phyloP scores from a whole-genome alignment of 768 basidiomycete genomes.

The Terana coerulea region DNA sequence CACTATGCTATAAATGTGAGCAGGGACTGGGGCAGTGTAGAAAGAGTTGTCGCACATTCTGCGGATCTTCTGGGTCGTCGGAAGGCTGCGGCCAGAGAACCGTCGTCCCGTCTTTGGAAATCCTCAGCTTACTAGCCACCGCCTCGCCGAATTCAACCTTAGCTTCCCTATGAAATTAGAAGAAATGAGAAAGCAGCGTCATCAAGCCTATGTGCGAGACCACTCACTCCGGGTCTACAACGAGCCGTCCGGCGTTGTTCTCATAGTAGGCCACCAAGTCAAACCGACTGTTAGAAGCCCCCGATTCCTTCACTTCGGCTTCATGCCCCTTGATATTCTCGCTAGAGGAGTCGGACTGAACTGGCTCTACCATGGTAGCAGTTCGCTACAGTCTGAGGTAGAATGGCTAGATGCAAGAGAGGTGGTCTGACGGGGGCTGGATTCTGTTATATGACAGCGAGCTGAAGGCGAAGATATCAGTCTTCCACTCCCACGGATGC shows the following conservation, averaged over 20 bases:
- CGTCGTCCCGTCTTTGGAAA: slow-evolving; percentile 50
- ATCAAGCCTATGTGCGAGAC: not conserved
- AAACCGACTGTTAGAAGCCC: slow-evolving; percentile 13
- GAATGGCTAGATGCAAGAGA: too few species aligned
- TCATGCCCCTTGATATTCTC: not conserved
- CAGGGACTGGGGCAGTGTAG: not conserved
- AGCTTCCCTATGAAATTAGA: slow-evolving; percentile 50
- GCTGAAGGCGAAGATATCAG: too few species aligned
- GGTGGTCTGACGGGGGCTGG: too few species aligned
- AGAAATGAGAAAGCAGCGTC: not conserved
- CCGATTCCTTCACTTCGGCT: not conserved
- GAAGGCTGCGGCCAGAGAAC: slow-evolving; percentile 71
- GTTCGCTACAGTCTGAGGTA: too few species aligned
- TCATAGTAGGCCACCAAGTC: slow-evolving; percentile 47
- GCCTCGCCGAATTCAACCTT: slow-evolving; percentile 55
- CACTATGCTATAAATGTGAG: slow-evolving; percentile 35
- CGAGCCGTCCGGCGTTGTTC: slow-evolving; percentile 50
- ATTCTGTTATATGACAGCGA: too few species aligned
- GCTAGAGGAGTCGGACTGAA: not conserved
- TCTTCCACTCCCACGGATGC: too few species aligned
- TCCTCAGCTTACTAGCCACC: slow-evolving; percentile 52
- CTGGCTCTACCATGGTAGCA: not conserved
- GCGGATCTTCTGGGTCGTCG: slow-evolving; percentile 57
- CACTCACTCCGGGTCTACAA: slow-evolving; percentile 58
- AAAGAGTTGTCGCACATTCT: slow-evolving; percentile 39